Evolutionary conservation across 225 moss, liverwort and hornwort genomes (phyloP).

Genomic region (Marchantia polymorpha): DNA sequence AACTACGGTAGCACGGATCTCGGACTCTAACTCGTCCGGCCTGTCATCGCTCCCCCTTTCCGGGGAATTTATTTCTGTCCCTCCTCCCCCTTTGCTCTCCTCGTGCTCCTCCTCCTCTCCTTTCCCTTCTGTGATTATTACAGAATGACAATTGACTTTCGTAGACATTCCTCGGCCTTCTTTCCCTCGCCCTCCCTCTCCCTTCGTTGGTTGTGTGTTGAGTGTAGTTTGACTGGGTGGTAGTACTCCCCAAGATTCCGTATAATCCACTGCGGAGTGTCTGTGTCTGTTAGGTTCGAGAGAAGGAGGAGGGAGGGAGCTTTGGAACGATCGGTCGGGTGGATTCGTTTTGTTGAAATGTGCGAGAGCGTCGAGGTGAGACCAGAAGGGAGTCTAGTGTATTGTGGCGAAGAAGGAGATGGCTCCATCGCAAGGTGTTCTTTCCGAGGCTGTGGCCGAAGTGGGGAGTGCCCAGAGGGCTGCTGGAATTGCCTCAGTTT

Average conservation of each 20-base stretch:
- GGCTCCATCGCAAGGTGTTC: slow-evolving; percentile 32
- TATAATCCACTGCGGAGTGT: neutral
- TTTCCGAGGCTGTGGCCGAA: neutral
- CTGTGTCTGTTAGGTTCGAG: slow-evolving; percentile 4
- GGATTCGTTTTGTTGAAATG: neutral
- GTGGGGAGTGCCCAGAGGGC: neutral
- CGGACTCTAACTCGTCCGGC: too few species aligned
- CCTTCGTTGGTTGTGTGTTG: neutral
- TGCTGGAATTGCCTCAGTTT: slow-evolving; percentile 9
- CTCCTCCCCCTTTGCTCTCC: neutral
- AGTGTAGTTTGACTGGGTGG: neutral
- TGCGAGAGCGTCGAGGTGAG: neutral
- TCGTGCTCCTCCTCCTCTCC: too few species aligned
- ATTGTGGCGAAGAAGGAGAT: neutral
- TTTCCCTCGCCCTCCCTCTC: too few species aligned
- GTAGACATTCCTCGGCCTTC: too few species aligned
- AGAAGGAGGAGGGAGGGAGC: neutral
- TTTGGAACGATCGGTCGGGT: neutral
- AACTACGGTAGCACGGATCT: neutral
- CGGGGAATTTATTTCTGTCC: neutral
- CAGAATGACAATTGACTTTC: too few species aligned
- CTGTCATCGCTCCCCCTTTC: neutral
- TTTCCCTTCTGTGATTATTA: too few species aligned
- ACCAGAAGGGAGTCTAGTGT: neutral
- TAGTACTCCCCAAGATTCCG: slow-evolving; percentile 3